A percentile compares a stretch with the other conserved stretches of the same genome.
Evolutionary conservation across 768 basidiomycete genomes (phyloP).

Genomic region (Hygrophoropsis aurantiaca): DNA sequence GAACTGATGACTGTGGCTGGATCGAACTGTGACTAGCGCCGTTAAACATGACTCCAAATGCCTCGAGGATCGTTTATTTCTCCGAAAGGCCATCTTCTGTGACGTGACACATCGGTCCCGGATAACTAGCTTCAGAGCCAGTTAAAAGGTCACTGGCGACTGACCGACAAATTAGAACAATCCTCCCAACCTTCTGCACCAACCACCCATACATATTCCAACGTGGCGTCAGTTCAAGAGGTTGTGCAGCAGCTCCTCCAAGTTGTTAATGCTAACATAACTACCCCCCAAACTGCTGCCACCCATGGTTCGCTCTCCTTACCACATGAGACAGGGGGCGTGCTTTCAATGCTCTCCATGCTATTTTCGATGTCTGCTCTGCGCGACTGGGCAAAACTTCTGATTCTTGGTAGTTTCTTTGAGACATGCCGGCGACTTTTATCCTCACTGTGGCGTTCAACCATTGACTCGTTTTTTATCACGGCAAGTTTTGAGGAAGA

Average conservation of each 20-base stretch:
- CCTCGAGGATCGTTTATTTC: no score
- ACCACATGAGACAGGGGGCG: conserved; percentile 9
- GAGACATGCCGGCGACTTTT: conserved; percentile 56
- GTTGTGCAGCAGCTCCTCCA: conserved; percentile 27
- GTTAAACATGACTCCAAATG: no score
- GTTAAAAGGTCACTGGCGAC: no score
- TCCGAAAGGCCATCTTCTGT: no score
- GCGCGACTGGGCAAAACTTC: conserved; percentile 62
- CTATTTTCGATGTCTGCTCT: conserved; percentile 55
- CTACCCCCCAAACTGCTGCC: conserved; percentile 4
- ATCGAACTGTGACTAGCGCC: no score
- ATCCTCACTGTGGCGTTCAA: conserved; percentile 39
- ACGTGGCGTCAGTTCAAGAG: conserved; percentile 27
- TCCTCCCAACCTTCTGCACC: no score
- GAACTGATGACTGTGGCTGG: no score
- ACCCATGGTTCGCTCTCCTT: conserved; percentile 18
- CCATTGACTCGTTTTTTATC: conserved; percentile 57
- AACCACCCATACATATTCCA: no score
- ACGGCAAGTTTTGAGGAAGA: conserved; percentile 60
- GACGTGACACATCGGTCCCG: no score
- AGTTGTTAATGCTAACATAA: conserved; percentile 11
- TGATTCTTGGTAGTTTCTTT: conserved; percentile 60
- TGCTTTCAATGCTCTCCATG: conserved; percentile 40
- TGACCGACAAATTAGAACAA: no score
- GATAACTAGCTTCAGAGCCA: no score